Conservation (phyloP, 352 stramenopile species). For the Phytophthora meadii region DNA sequence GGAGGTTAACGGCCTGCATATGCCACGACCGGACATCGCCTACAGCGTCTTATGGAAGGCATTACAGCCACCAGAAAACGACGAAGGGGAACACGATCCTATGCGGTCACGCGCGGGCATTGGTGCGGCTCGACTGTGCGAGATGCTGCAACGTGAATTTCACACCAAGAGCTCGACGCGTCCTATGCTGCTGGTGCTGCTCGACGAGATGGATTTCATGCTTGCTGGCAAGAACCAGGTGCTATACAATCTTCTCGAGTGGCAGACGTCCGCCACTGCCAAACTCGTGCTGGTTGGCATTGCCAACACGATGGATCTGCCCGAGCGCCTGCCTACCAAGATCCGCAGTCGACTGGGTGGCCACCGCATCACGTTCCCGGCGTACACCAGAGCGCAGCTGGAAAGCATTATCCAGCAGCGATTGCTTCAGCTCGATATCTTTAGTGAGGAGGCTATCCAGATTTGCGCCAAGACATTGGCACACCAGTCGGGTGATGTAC, state of each 20-base stretch:
- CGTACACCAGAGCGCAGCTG: slow-evolving; percentile 70
- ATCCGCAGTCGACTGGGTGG: slow-evolving; percentile 69
- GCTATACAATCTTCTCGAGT: slow-evolving; percentile 85
- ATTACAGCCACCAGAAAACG: slow-evolving; percentile 35
- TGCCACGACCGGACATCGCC: slow-evolving; percentile 69
- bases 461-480: slow-evolving; percentile 71
- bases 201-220: slow-evolving; percentile 87
- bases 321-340: slow-evolving; percentile 73
- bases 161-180: slow-evolving; percentile 44
- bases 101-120: slow-evolving; percentile 21
- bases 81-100: slow-evolving; percentile 3
- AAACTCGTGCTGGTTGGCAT: slow-evolving; percentile 81
- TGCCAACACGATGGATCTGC: slow-evolving; percentile 84
- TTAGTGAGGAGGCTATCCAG: slow-evolving; percentile 67
- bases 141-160: slow-evolving; percentile 59
- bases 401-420: slow-evolving; percentile 74
- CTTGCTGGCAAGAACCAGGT: slow-evolving; percentile 75
- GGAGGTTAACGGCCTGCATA: slow-evolving; percentile 75
- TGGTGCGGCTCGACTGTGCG: slow-evolving; percentile 45
- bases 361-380: slow-evolving; percentile 74
- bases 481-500: slow-evolving; percentile 73
- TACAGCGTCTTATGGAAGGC: slow-evolving; percentile 74
- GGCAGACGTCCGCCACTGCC: slow-evolving; percentile 58
- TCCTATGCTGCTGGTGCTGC: slow-evolving; percentile 63
- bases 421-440: slow-evolving; percentile 61